Evolutionary conservation across 2,329 filamentous ascomycete species (phyloP).

Genomic region (Claviceps spartinae): DNA sequence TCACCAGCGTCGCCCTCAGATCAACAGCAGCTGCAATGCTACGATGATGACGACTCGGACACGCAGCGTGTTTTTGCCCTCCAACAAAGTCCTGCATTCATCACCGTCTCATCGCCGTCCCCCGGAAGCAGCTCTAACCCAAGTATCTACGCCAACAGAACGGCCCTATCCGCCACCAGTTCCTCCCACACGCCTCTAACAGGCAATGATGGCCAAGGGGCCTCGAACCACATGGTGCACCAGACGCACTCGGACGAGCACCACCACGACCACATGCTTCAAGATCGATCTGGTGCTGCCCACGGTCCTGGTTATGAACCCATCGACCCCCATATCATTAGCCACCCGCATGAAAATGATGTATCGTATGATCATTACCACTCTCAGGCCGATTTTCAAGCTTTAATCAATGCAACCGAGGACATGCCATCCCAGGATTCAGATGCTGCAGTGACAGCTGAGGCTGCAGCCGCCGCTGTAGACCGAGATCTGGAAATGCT

Average conservation of each 20-base stretch:
- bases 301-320: conserved; percentile 30
- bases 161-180: conserved; percentile 31
- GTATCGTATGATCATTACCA: conserved; percentile 27
- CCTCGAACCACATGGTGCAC: background rate
- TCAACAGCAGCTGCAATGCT: conserved; percentile 1
- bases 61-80: conserved; percentile 15
- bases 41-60: conserved; percentile 7
- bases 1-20: background rate
- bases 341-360: conserved; percentile 16
- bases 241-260: conserved; percentile 12
- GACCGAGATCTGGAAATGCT: conserved; percentile 39
- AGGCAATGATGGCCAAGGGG: background rate
- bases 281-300: conserved; percentile 14
- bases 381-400: conserved; percentile 37
- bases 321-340: conserved; percentile 48
- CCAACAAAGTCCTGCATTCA: conserved; percentile 16
- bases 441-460: conserved; percentile 8
- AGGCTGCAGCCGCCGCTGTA: conserved; percentile 23
- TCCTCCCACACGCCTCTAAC: background rate
- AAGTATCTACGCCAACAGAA: conserved; percentile 33
- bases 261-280: conserved; percentile 22
- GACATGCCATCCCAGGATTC: conserved; percentile 17
- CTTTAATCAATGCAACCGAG: conserved; percentile 35
- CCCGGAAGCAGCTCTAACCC: conserved; percentile 13
- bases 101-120: conserved; percentile 16